Conservation (phyloP, 78 protist genomes). For the Dictyostelium brefeldianum region DNA sequence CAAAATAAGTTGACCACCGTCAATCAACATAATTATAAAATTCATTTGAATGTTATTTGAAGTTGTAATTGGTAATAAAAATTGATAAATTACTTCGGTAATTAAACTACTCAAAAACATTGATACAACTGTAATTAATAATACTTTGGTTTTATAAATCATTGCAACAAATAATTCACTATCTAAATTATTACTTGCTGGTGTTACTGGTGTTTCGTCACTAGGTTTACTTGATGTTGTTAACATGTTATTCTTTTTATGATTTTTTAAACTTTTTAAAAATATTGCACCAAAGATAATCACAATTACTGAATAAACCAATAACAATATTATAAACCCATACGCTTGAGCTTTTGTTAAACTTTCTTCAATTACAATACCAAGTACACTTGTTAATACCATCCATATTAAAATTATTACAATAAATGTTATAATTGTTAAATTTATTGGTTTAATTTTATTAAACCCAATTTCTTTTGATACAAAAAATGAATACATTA, state of each 20-base stretch:
- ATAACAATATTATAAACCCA: constrained; percentile 12
- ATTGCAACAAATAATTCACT: background rate
- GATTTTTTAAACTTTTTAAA: constrained; percentile 19
- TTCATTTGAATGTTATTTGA: background rate
- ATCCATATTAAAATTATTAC: background rate
- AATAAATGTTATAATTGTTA: background rate
- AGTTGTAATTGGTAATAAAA: background rate
- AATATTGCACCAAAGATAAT: background rate
- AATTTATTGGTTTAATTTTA: background rate
- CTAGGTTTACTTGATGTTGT: background rate
- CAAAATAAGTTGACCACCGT: background rate
- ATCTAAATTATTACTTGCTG: too few species aligned
- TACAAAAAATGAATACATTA: constrained; percentile 51
- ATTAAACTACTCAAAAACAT: background rate
- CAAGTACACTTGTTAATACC: background rate
- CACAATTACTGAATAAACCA: background rate
- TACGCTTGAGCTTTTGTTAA: background rate
- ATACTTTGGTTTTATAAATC: constrained; percentile 35
- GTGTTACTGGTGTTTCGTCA: too few species aligned
- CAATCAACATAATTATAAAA: background rate
- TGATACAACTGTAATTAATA: background rate
- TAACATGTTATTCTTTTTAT: background rate
- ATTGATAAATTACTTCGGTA: background rate
- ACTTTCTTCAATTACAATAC: too few species aligned
- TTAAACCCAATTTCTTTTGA: background rate